Evolutionary conservation across 345 rosid genomes (phyloP), one percentile per base, ranked within the genome.

Genomic region (Psidium guajava): DNA sequence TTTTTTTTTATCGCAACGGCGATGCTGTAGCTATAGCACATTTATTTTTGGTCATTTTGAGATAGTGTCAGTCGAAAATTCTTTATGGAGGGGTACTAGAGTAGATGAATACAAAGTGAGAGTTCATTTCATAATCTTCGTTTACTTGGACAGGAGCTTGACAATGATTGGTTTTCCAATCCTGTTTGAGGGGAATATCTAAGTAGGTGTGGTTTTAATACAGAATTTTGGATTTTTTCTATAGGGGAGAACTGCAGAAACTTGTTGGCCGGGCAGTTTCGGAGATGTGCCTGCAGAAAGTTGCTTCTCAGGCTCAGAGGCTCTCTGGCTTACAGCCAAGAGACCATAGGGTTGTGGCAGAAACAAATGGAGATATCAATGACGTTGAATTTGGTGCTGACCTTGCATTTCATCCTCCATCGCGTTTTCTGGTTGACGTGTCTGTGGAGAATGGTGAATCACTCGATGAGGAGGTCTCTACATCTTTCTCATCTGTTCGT

Each of bases 371-470:
- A 81, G 89, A 84, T 77, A 82, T 90, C 58, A 90, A 82, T 87
- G 91, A 88, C 64, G 84, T 90, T 24, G 98, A 97, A 85, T 97
- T 95, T 89, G 99, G 98, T 84, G 91, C 94, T 8, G 93, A 97
- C 89, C 93, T 97, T 87, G 90, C 83, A 82, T 97, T 97, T 85
- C 92, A 84, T 87, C 89, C 95, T 58, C 98, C 98, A 42, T 87
- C 94, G 82, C 92, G 99, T 80, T 97, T 97, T 90, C 64, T 97
- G 88, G 93, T 94, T 56, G 97, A 97, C 87, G 85, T 86, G 84
- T 90, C 91, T 81, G 84, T 93, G 87, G 96, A 89, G 61, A 93
- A 91, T 84, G 90, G 55, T 13, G 94, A 92, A 47, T 84, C 94
- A 58, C 49, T 89, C 50, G 90, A 88, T 49, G 90, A 86, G 82